Evolutionary conservation across 2,329 filamentous ascomycete genomes (phyloP).

Genomic region (Colletotrichum falcatum): DNA sequence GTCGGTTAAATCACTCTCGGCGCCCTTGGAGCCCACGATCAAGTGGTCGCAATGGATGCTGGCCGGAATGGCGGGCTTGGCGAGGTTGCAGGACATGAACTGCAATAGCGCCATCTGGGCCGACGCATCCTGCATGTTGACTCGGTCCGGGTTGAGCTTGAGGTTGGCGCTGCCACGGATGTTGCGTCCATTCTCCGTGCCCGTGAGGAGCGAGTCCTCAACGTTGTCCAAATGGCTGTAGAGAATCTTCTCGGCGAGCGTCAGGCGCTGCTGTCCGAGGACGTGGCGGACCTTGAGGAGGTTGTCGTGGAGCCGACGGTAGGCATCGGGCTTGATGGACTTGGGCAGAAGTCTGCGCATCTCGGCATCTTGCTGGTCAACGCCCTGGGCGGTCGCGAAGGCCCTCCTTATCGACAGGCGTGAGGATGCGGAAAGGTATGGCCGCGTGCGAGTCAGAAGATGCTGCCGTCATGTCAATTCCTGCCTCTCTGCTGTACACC

Average conservation of each 20-base stretch:
- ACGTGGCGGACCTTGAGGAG: conserved; percentile 81
- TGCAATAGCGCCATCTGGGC: conserved; percentile 98
- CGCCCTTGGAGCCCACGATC: conserved; percentile 95
- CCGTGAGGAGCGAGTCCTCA: conserved; percentile 86
- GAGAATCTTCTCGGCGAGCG: conserved; percentile 96
- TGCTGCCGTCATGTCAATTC: conserved; percentile 48
- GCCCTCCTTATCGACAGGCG: conserved; percentile 39
- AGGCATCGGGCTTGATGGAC: conserved; percentile 72
- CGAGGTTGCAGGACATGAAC: conserved; percentile 97
- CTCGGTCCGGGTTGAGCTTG: conserved; percentile 96
- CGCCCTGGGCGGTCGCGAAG: conserved; percentile 41
- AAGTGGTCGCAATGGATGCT: conserved; percentile 99
- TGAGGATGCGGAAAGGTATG: conserved; percentile 33
- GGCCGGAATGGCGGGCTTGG: conserved; percentile 90
- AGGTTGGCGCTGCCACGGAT: conserved; percentile 91
- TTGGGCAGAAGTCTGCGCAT: conserved; percentile 47
- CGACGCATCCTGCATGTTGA: conserved; percentile 99
- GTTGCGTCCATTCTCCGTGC: conserved; percentile 84
- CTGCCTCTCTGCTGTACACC: conserved; percentile 16
- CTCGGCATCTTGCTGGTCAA: conserved; percentile 48
- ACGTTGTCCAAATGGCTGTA: conserved; percentile 94
- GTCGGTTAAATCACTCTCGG: conserved; percentile 83
- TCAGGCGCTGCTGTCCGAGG: conserved; percentile 76
- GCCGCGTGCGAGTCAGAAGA: conserved; percentile 46
- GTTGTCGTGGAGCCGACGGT: conserved; percentile 82